Evolutionary conservation across 768 basidiomycete genomes (phyloP), one percentile per base, ranked within the genome.

Genomic region (Russula foetens): DNA sequence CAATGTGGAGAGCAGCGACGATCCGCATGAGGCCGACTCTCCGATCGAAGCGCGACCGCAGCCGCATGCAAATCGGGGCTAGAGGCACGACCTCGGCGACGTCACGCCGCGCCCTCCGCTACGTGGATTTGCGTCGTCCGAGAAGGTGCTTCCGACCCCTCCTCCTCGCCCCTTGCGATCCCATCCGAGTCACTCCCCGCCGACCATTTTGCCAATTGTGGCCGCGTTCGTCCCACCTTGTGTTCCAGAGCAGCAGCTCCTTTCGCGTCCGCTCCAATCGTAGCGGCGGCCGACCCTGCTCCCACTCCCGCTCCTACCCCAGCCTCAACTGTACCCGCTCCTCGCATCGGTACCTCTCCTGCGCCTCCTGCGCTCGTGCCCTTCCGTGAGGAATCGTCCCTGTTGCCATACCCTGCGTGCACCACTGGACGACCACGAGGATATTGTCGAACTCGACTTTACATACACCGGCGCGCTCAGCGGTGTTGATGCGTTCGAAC

Each of bases 391-490:
- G 82, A 83, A 61, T 83, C 85, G 7, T 83, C 86, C 35, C 74
- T 88, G 17, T 89, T 86, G 87, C 85, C 88, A 4, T 86, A 86
- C 67, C 79, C 82, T n/a, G 0, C 81, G 78, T 41, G 73, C 73
- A 4, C 76, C 76, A 11, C 72, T 76, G 51, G 73, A 76, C 57
- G 76, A 77, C 58, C 68, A 67, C n/a, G 81, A 80, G 3, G 87
- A 86, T 56, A 81, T 90, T 28, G 79, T 90, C 9, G 88, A 90
- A 70, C 81, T 90, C 52, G 85, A 87, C 69, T 90, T 87, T 66
- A 78, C 78, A 5, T 88, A 90, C 57, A 90, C 80, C 44, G 84
- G 85, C 59, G 83, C 85, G 26, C 70, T 90, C 67, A 88, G 86
- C 68, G 84, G 89, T 64, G 81, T 82, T 2, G 79, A 78, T 49